Conservation (phyloP, 208 protist genomes). For the Tritrichomonas musculus region DNA sequence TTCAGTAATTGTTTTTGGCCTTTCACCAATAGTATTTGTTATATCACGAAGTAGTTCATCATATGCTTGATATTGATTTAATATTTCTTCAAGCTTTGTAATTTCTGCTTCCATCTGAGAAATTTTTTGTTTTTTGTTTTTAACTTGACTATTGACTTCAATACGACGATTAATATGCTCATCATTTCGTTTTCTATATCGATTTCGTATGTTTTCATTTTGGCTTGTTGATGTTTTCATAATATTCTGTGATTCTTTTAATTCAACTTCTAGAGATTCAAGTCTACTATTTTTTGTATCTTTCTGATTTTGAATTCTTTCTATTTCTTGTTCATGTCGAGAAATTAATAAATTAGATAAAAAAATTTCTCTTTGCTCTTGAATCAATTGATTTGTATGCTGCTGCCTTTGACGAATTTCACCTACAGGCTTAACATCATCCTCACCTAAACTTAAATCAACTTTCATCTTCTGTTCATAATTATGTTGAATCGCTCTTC, state of each 20-base stretch:
- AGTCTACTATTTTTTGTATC: neutral
- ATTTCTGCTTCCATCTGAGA: neutral
- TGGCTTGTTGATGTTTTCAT: neutral
- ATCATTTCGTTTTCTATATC: neutral
- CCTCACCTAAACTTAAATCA: neutral
- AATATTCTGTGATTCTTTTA: neutral
- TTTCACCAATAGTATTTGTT: neutral
- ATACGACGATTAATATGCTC: neutral
- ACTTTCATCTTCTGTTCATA: neutral
- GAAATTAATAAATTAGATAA: neutral
- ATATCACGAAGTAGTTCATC: neutral
- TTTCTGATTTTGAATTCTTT: neutral
- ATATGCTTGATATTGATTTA: neutral
- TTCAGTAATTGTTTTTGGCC: neutral
- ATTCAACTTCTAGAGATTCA: neutral
- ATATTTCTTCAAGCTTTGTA: neutral
- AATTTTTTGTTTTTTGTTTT: neutral
- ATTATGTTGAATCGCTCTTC: neutral
- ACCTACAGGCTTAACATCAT: neutral
- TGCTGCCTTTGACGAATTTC: constrained; percentile 20
- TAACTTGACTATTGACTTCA: neutral
- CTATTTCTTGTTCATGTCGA: neutral
- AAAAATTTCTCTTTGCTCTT: neutral
- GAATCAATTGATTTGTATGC: neutral
- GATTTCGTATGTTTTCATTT: neutral